Conservation (phyloP, 495 filamentous ascomycete species). For the Podospora conica region DNA sequence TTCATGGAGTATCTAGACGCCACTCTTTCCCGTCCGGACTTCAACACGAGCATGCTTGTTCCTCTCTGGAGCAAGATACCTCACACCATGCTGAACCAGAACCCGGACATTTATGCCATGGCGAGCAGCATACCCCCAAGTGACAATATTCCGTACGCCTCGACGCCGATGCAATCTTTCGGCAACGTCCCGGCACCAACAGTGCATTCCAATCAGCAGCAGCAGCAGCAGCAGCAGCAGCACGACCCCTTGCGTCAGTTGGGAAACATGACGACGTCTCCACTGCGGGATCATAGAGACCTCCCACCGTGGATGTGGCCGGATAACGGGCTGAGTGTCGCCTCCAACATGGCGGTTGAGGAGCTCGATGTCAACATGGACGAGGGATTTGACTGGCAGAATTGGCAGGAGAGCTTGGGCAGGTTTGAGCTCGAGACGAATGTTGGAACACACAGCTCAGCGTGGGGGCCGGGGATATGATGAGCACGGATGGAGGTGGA, state of each 20-base stretch:
- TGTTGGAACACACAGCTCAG: neutral
- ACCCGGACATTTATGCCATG: neutral
- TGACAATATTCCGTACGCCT: neutral
- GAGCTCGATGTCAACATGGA: slow-evolving; percentile 38
- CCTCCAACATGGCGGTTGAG: slow-evolving; percentile 22
- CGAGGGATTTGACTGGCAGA: slow-evolving; percentile 45
- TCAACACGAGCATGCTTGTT: neutral
- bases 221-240: slow-evolving; percentile 5
- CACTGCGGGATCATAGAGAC: slow-evolving; percentile 22
- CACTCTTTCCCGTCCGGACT: neutral
- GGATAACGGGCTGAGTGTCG: slow-evolving; percentile 14
- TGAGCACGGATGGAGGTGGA: too few relatives aligned
- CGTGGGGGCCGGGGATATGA: slow-evolving; percentile 1
- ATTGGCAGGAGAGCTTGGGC: slow-evolving; percentile 37
- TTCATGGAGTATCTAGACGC: neutral
- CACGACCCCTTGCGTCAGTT: neutral
- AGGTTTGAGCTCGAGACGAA: slow-evolving; percentile 27
- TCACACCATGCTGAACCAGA: neutral
- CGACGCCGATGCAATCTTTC: neutral
- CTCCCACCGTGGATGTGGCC: slow-evolving; percentile 43
- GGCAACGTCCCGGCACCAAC: neutral
- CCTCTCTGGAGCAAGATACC: neutral
- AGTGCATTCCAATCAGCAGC: slow-evolving; percentile 8
- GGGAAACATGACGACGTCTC: slow-evolving; percentile 1
- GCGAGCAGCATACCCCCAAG: neutral